Evolutionary conservation across 192 early-diverging fungal genomes (phyloP), one percentile per base, ranked within the genome.

Genomic region (Rhizophagus sp.): DNA sequence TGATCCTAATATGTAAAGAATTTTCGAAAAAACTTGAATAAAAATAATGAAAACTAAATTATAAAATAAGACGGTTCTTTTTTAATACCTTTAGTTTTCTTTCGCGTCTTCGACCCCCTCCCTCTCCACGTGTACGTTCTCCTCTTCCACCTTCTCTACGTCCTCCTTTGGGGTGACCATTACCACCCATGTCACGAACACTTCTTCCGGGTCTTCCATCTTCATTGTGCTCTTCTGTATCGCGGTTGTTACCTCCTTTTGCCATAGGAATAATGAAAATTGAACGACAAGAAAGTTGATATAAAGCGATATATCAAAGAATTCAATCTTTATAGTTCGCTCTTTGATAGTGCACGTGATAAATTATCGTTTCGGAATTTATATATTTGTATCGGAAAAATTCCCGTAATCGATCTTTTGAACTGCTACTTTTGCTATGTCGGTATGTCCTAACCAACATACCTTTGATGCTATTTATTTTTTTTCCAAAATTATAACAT

Each of bases 61-160:
- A 62, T 36, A 57, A 34, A 52, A 75, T 8, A 57, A 75, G 6
- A 10, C 15, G 1, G 17, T 11, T 75, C 62, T 13, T 44, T 4
- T 19, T n/a, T 41, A n/a, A 39, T 62, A 63, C 75, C 49, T 79
- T 79, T 34, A 24, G 1, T 72, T 67, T 79, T 24, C 68, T 69
- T 3, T 79, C 78, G 24, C 78, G 78, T 71, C 78, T 71, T 62
- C 77, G 62, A 3, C 77, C 77, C 25, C 74, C 62, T 36, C 76
- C 76, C 50, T 76, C 75, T 27, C 71, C 71, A 44, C 75, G 75
- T 64, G 62, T 44, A 22, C 75, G 57, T 44, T 34, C 25, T 19
- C 34, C 75, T 41, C 78, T 63, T n/a, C 78, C 39, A 17, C 77
- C 65, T 63, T 63, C 74, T 19, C 73, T 49, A 19, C 73, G 49